Evolutionary conservation across 106 monocot species (phyloP).

Genomic region (Dendrobium nobile): DNA sequence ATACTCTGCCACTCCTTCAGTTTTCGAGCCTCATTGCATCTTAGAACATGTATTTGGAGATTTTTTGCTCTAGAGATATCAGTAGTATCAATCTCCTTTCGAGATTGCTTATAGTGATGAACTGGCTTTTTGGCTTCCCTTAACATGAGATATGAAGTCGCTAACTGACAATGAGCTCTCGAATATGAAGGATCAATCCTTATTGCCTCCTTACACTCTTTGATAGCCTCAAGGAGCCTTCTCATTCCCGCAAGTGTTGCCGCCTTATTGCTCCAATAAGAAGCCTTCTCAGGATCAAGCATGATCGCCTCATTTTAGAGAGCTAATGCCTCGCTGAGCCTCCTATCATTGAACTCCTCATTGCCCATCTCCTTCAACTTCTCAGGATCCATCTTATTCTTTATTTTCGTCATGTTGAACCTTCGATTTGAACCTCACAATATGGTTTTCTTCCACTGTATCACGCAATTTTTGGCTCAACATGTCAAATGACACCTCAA

Average conservation of each 20-base stretch:
- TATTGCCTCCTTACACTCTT: slow-evolving; percentile 43
- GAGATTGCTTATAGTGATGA: slow-evolving; percentile 35
- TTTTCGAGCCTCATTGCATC: slow-evolving; percentile 28
- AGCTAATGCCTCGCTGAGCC: slow-evolving; percentile 34
- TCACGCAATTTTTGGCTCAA: slow-evolving; percentile 59
- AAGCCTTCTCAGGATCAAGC: slow-evolving; percentile 30
- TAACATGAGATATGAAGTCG: slow-evolving; percentile 51
- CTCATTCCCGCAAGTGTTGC: slow-evolving; percentile 47
- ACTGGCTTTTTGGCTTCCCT: slow-evolving; percentile 34
- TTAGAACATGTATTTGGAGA: slow-evolving; percentile 19
- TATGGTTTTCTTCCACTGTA: slow-evolving; percentile 35
- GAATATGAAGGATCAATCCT: slow-evolving; percentile 41
- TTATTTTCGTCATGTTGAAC: slow-evolving; percentile 73
- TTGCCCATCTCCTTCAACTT: slow-evolving; percentile 63
- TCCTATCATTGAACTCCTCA: slow-evolving; percentile 46
- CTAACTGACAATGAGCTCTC: slow-evolving; percentile 47
- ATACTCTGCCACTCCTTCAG: slow-evolving; percentile 32
- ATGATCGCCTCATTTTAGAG: slow-evolving; percentile 36
- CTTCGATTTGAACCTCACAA: slow-evolving; percentile 56
- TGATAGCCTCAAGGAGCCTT: slow-evolving; percentile 38
- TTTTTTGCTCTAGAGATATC: slow-evolving; percentile 17
- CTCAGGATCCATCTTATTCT: slow-evolving; percentile 58
- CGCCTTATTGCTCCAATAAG: slow-evolving; percentile 59
- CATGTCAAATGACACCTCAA: slow-evolving; percentile 42
- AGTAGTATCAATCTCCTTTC: slow-evolving; percentile 6